Base-by-base conservation (phyloP, 768 basidiomycete genomes). In the Boletus sp. region DNA sequence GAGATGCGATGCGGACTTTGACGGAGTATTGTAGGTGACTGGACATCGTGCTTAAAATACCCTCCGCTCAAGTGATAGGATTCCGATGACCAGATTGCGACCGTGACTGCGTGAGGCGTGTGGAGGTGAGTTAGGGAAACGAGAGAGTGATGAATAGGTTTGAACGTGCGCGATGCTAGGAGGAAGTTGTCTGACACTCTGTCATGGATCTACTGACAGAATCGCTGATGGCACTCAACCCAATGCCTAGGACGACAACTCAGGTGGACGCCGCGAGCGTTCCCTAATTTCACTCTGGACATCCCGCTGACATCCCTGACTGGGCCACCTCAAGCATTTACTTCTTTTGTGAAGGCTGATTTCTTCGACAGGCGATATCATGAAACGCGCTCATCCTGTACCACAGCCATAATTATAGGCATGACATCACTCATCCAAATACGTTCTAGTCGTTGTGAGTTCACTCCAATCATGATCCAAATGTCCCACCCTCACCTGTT, bases 21-120 rank as follows among this genome's bases (percentile, higher is more conserved):
- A 52, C 29, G 33, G 20, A 8, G 52, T 58, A 35, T 52, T 42
- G 45, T 57, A 57, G 62, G 62, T 61, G 62, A 15, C 52, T 56
- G 53, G 42, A 54, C 53, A 51, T 52, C 47, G n/a, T 63, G 61
- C 56, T 58, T 42, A 44, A 49, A 61, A 58, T 64, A 61, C 53
- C 54, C 46, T 36, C 50, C 50, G 11, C 58, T 65, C 58, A 60
- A 32, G 35, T 28, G 40, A 47, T 50, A 45, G 41, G 2, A 11
- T 30, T 33, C 39, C n/a, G 17, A 11, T 32, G 35, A 30, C 44
- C 24, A n/a, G 49, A 42, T 50, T 33, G 17, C 39, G 37, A 37
- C 17, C 10, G 10, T 24, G 56, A 28, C n/a, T n/a, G 24, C 1
- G 47, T 17, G 35, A 7, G 33, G 20, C 32, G 17, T 20, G 47